Evolutionary conservation across 1,284 basidiomycete species (phyloP).

Genomic region (Mycena sp.): DNA sequence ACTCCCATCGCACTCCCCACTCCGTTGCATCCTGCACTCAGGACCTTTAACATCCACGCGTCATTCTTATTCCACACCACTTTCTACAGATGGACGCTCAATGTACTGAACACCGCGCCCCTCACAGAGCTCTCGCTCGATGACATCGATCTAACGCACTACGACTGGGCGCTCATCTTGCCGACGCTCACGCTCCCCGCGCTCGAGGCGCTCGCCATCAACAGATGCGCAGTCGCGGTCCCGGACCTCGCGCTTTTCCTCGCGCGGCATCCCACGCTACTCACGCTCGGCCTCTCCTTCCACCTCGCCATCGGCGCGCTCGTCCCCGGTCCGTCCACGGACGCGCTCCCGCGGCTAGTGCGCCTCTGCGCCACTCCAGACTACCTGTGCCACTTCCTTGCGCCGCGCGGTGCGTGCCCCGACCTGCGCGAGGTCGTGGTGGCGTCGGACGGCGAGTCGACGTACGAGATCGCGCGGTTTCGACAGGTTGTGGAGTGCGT

Average conservation of each 20-base stretch:
- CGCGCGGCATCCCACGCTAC: constrained; percentile 15
- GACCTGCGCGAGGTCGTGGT: too few species aligned
- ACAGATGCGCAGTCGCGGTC: constrained; percentile 9
- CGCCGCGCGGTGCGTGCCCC: too few species aligned
- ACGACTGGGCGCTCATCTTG: constrained; percentile 20
- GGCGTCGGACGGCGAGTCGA: too few species aligned
- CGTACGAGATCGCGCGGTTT: too few species aligned
- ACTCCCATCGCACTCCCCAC: too few species aligned
- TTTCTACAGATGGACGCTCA: too few species aligned
- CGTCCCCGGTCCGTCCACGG: neutral
- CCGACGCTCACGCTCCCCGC: neutral
- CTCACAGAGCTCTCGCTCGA: constrained; percentile 25
- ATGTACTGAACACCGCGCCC: too few species aligned
- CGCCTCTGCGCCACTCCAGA: constrained; percentile 12
- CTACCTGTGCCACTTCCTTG: neutral
- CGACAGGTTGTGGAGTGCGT: too few species aligned
- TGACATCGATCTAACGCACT: constrained; percentile 20
- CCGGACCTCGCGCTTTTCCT: constrained; percentile 24
- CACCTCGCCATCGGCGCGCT: constrained; percentile 19
- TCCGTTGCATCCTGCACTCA: too few species aligned
- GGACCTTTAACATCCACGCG: too few species aligned
- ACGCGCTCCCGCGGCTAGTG: neutral
- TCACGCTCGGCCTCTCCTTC: constrained; percentile 17
- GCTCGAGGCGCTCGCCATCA: neutral
- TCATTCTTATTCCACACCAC: too few species aligned